These are phyloP conservation scores for Calonectria fujianensis DNA, from an alignment of 2,329 filamentous ascomycete species.

Conservation along the genomic window DNA sequence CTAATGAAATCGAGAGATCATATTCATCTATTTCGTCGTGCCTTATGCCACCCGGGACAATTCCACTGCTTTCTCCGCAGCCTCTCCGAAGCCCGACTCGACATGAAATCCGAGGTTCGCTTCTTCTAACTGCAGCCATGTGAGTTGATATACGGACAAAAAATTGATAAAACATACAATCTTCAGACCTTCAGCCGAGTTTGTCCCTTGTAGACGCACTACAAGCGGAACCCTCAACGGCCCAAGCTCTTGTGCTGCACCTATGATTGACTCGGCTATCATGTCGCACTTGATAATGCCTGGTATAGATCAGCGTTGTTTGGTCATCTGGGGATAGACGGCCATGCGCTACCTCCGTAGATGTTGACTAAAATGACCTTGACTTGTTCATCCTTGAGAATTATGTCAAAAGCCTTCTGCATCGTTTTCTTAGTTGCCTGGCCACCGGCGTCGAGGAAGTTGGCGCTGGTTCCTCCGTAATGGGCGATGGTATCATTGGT, in stretches of 20 bases:
- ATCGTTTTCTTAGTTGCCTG: slow-evolving; percentile 91
- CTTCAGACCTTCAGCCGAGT: slow-evolving; percentile 63
- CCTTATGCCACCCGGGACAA: slow-evolving; percentile 45
- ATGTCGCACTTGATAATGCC: slow-evolving; percentile 70
- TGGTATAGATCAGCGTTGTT: slow-evolving; percentile 39
- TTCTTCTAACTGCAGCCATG: slow-evolving; percentile 57
- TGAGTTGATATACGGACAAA: rapidly evolving
- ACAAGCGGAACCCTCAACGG: slow-evolving; percentile 65
- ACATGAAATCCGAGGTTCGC: slow-evolving; percentile 61
- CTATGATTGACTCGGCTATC: slow-evolving; percentile 70
- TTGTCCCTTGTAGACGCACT: slow-evolving; percentile 68
- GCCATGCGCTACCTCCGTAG: slow-evolving; percentile 61
- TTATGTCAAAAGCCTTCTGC: slow-evolving; percentile 83
- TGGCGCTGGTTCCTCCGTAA: slow-evolving; percentile 81
- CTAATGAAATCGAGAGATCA: no score
- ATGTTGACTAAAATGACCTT: slow-evolving; percentile 79
- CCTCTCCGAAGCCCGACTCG: slow-evolving; percentile 62
- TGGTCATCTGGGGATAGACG: not conserved
- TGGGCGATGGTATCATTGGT: slow-evolving; percentile 86
- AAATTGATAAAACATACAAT: slow-evolving; percentile 57
- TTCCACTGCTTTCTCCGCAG: slow-evolving; percentile 59
- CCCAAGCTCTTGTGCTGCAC: slow-evolving; percentile 61
- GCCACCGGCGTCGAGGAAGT: slow-evolving; percentile 93
- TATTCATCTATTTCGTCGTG: not conserved
- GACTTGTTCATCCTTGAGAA: slow-evolving; percentile 82